Conservation (phyloP, 2,329 filamentous ascomycete species). For the Clarireedia homoeocarpa region DNA sequence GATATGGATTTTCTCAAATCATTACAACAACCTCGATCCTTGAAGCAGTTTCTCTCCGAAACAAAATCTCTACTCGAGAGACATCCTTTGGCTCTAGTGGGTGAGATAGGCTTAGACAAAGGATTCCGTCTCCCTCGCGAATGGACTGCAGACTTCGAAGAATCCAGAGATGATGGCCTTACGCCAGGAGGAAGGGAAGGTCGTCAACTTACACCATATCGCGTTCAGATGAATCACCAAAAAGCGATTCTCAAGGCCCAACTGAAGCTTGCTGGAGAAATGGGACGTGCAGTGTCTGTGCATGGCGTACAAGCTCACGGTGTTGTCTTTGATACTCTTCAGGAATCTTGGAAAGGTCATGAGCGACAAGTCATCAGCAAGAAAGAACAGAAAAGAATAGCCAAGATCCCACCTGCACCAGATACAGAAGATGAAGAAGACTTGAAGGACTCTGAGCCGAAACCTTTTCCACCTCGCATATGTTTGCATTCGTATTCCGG, state of each 20-base stretch:
- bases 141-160: constrained; percentile 37
- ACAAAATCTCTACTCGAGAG: constrained; percentile 47
- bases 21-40: constrained; percentile 52
- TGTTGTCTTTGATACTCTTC: constrained; percentile 55
- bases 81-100: constrained; percentile 59
- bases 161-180: constrained; percentile 38
- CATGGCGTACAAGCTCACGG: constrained; percentile 55
- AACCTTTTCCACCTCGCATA: constrained; percentile 75
- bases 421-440: constrained; percentile 32
- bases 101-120: constrained; percentile 73
- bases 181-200: constrained; percentile 68
- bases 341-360: constrained; percentile 61
- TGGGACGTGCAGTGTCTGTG: constrained; percentile 68
- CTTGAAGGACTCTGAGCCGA: constrained; percentile 31
- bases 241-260: constrained; percentile 57
- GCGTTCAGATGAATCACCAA: constrained; percentile 64
- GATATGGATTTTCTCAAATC: constrained; percentile 35
- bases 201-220: constrained; percentile 56
- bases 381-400: constrained; percentile 45
- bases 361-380: constrained; percentile 55
- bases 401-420: constrained; percentile 30
- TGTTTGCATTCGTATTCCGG: constrained; percentile 94
- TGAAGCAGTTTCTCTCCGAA: constrained; percentile 50
- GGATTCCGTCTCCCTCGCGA: constrained; percentile 63
- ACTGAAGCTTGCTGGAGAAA: constrained; percentile 61